A percentile compares a stretch with the other conserved stretches of the same genome.
Evolutionary conservation across 140 eudicot species (phyloP).

Genomic region (Cichorium intybus): DNA sequence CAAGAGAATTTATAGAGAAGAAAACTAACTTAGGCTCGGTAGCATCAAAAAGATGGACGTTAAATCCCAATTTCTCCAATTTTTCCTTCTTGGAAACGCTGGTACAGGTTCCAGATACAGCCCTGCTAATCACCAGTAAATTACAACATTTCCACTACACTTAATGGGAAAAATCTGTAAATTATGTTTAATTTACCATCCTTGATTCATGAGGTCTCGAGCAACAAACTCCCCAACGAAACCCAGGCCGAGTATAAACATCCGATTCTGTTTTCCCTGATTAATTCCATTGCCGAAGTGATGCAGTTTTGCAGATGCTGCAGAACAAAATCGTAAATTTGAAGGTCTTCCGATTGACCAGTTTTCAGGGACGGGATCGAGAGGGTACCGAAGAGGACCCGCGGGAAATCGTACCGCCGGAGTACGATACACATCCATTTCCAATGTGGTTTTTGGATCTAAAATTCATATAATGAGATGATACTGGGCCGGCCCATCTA

Average conservation of each 20-base stretch:
- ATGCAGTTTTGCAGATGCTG: constrained; percentile 5
- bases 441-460: neutral
- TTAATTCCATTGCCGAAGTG: neutral
- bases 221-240: constrained; percentile 84
- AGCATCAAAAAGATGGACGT: constrained; percentile 60
- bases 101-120: constrained; percentile 82
- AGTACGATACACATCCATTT: constrained; percentile 19
- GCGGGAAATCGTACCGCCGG: constrained; percentile 15
- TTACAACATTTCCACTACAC: neutral
- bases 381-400: constrained; percentile 3
- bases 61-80: constrained; percentile 59
- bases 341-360: constrained; percentile 13
- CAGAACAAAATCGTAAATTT: constrained; percentile 4
- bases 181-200: constrained; percentile 47
- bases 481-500: constrained; percentile 18
- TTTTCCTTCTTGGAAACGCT: constrained; percentile 49
- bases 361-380: neutral
- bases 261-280: constrained; percentile 29
- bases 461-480: neutral
- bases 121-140: constrained; percentile 32
- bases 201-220: constrained; percentile 48
- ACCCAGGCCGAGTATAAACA: constrained; percentile 93
- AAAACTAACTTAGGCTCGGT: constrained; percentile 61
- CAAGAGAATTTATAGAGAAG: neutral
- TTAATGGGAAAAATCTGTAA: neutral